phyloP scores from a whole-genome alignment of 768 basidiomycete species.

The Agaricus blazei region DNA sequence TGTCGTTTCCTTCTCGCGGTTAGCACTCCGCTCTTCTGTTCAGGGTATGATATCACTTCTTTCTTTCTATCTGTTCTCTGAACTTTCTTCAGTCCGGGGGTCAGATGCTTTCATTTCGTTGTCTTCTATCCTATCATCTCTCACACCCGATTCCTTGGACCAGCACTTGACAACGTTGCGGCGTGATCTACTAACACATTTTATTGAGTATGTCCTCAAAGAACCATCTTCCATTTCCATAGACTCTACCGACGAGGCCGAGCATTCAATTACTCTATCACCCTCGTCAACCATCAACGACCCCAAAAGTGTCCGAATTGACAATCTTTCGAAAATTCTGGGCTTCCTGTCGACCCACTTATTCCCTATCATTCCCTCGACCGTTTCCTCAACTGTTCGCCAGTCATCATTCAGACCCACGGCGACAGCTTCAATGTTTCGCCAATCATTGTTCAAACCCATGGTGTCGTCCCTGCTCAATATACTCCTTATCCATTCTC shows the following conservation, averaged over 20 bases:
- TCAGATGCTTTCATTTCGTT: conserved; percentile 48
- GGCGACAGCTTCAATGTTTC: conserved; percentile 42
- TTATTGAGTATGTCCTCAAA: conserved; percentile 53
- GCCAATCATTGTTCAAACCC: conserved; percentile 56
- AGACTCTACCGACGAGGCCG: conserved; percentile 28
- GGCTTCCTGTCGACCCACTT: conserved; percentile 59
- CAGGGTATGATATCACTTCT: conserved; percentile 24
- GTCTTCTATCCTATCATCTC: conserved; percentile 50
- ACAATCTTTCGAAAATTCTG: conserved; percentile 51
- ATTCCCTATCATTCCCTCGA: conserved; percentile 48
- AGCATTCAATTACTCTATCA: conserved; percentile 44
- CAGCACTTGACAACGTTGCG: conserved; percentile 56
- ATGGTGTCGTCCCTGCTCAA: conserved; percentile 57
- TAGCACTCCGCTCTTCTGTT: conserved; percentile 49
- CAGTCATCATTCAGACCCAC: conserved; percentile 57
- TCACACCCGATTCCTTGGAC: conserved; percentile 49
- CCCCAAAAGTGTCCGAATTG: conserved; percentile 37
- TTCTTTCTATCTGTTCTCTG: not conserved
- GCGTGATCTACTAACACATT: conserved; percentile 56
- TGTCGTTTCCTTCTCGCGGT: conserved; percentile 39
- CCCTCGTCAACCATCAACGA: conserved; percentile 39
- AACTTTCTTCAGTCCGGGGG: conserved; percentile 45
- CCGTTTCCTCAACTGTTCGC: conserved; percentile 42
- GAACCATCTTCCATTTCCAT: conserved; percentile 43
- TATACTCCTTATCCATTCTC: conserved; percentile 59